These are phyloP conservation scores for Cordyceps tenuipes DNA, from an alignment of 2,329 filamentous ascomycete species.

Conservation along the genomic window DNA sequence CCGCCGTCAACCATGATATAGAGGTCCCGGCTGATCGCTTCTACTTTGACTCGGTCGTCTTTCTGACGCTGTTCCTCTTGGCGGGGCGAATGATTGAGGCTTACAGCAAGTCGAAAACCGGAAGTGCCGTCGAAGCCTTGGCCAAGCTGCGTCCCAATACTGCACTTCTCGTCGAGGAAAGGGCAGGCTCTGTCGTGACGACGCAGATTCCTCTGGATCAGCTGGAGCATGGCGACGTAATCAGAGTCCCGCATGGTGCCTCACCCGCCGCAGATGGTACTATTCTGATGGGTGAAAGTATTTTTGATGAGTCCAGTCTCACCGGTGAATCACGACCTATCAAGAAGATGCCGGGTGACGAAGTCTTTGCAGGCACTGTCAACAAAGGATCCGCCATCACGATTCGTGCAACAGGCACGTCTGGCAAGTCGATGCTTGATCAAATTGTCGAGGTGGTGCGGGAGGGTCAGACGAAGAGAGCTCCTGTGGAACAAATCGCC, in stretches of 20 bases:
- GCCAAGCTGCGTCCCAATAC: conserved; percentile 70
- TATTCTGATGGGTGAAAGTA: conserved; percentile 52
- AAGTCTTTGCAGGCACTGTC: conserved; percentile 64
- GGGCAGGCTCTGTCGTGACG: conserved; percentile 29
- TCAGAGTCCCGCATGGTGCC: conserved; percentile 67
- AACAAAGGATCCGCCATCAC: conserved; percentile 59
- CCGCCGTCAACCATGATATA: conserved; percentile 38
- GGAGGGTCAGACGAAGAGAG: conserved; percentile 67
- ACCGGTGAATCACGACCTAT: conserved; percentile 69
- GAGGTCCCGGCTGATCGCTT: conserved; percentile 40
- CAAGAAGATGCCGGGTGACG: conserved; percentile 53
- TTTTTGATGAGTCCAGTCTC: conserved; percentile 84
- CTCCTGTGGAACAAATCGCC: conserved; percentile 67
- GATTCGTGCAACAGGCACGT: conserved; percentile 54
- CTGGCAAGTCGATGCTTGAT: conserved; percentile 68
- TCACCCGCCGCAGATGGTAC: conserved; percentile 80
- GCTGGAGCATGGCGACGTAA: conserved; percentile 64
- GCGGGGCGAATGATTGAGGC: conserved; percentile 68
- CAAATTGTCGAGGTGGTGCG: conserved; percentile 70
- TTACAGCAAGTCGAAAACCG: conserved; percentile 85
- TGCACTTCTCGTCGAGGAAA: conserved; percentile 57
- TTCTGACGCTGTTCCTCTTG: conserved; percentile 81
- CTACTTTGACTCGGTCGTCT: conserved; percentile 92
- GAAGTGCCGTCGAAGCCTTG: conserved; percentile 74
- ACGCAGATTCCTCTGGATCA: conserved; percentile 51